Evolutionary conservation across 2,329 filamentous ascomycete species (phyloP), one percentile per base, ranked within the genome.

Genomic region (Cadophora gregata): DNA sequence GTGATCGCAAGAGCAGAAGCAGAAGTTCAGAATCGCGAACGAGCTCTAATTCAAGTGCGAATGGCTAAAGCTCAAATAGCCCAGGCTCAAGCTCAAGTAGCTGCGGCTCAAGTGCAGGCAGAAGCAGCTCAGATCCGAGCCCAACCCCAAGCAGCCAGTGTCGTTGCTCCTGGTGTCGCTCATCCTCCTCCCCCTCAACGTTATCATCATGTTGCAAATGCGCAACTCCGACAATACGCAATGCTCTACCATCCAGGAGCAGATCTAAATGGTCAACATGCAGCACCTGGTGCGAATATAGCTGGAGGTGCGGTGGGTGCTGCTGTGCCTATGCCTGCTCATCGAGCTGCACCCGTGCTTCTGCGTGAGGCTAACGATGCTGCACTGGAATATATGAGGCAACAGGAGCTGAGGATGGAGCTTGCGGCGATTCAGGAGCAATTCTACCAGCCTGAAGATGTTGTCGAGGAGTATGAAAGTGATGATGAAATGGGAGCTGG

Each of bases 381-480:
- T 47, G 42, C n/a, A 16, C 12, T 61, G 42, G 21, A 25, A 16
- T 24, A 33, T 33, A 12, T n/a, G 2, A 21, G 24, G 12, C 19
- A 48, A 24, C 38, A 27, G 19, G 33, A 10, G 16, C 29, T 24
- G n/a, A n/a, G n/a, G n/a, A n/a, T n/a, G n/a, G n/a, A n/a, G n/a
- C n/a, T n/a, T n/a, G n/a, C n/a, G n/a, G n/a, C n/a, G n/a, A n/a
- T n/a, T n/a, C 27, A 19, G 19, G 27, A 33, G 7, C 25, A 19
- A 45, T 25, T 33, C 8, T 27, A 48, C 31, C 19, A 33, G 8
- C 27, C 45, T 19, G 59, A 47, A 27, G 42, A 50, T 7, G 27
- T 47, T 24, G 38, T 33, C 2, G 59, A 61, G 59, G 59, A 61
- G 27, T 61, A 31, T 24, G 59, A 61, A 19, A 61, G 59, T 31